These are phyloP conservation scores for Sungouiella thailandica DNA, from an alignment of 805 yeast genomes.

Conservation along the genomic window DNA sequence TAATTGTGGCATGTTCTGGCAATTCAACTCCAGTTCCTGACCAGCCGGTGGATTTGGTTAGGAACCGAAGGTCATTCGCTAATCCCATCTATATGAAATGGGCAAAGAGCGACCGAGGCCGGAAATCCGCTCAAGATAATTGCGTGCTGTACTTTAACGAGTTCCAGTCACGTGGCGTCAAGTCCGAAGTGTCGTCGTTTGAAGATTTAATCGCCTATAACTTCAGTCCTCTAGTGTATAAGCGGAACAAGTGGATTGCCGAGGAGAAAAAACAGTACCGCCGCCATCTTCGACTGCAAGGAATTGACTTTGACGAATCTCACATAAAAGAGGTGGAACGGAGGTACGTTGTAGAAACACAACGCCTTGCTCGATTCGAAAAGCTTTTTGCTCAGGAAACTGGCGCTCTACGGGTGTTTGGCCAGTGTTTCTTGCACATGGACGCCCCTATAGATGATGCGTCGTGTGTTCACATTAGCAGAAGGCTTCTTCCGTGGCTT, in stretches of 20 bases:
- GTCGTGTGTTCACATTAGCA: constrained; percentile 12
- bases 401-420: constrained; percentile 21
- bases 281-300: constrained; percentile 10
- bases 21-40: no score
- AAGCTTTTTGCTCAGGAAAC: constrained; percentile 13
- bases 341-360: constrained; percentile 6
- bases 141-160: background rate
- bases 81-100: constrained; percentile 17
- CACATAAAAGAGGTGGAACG: constrained; percentile 10
- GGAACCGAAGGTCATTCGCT: constrained; percentile 6
- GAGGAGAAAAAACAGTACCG: constrained; percentile 14
- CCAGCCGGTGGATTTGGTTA: background rate
- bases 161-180: background rate
- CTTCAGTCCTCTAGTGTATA: constrained; percentile 20
- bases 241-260: constrained; percentile 23
- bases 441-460: constrained; percentile 1
- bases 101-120: background rate
- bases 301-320: constrained; percentile 8
- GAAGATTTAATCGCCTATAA: constrained; percentile 6
- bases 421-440: constrained; percentile 19
- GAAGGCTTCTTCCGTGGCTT: constrained; percentile 28
- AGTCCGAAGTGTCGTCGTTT: background rate
- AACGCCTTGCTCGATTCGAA: constrained; percentile 14
- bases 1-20: background rate
- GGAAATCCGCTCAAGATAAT: background rate